Evolutionary conservation across 768 basidiomycete species (phyloP).

Genomic region (Psilocybe cyanescens): DNA sequence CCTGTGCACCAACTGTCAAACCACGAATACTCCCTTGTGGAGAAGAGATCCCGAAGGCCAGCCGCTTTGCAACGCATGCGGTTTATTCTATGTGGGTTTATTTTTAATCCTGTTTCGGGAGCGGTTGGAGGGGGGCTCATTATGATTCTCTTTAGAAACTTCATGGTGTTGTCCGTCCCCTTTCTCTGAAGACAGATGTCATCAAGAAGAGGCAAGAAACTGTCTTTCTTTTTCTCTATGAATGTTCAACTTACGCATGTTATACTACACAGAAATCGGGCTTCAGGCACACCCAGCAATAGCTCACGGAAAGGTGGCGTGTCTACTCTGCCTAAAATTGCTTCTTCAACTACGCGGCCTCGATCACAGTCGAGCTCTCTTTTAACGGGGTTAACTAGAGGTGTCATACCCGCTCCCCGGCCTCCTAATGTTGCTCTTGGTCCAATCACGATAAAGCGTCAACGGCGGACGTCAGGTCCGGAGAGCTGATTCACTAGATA

Average conservation of each 20-base stretch:
- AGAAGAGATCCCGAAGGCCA: conserved; percentile 92
- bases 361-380: conserved; percentile 70
- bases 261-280: conserved; percentile 64
- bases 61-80: conserved; percentile 71
- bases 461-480: conserved; percentile 73
- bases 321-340: conserved; percentile 72
- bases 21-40: conserved; percentile 95
- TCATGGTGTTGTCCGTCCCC: conserved; percentile 91
- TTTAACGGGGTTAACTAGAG: conserved; percentile 47
- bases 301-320: conserved; percentile 66
- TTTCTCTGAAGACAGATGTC: conserved; percentile 95
- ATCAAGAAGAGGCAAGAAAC: conserved; percentile 87
- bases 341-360: conserved; percentile 73
- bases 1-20: conserved; percentile 92
- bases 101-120: neutral
- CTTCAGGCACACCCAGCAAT: conserved; percentile 73
- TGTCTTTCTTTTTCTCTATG: neutral
- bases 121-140: neutral
- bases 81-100: conserved; percentile 23
- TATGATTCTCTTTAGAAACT: conserved; percentile 66
- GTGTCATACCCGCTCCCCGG: conserved; percentile 33
- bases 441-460: conserved; percentile 69
- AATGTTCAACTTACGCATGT: conserved; percentile 1
- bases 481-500: conserved; percentile 26
- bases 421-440: conserved; percentile 34